Evolutionary conservation across 106 monocot species (phyloP).

Genomic region (Dendrobium huoshanense): DNA sequence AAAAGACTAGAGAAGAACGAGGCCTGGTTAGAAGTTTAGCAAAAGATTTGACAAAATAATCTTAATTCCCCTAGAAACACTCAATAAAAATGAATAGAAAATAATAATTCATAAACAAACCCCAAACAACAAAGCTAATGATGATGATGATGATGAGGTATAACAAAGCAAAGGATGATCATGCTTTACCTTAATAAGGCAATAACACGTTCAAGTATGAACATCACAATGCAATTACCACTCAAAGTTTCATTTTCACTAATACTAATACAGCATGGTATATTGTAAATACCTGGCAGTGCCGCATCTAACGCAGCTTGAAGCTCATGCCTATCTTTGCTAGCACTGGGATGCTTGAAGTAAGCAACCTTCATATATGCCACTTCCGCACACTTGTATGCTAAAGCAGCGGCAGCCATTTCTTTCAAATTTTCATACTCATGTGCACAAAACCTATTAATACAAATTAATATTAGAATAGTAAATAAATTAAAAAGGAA

Average conservation of each 20-base stretch:
- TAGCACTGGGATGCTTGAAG: slow-evolving; percentile 56
- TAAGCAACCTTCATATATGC: slow-evolving; percentile 88
- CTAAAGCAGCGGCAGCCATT: slow-evolving; percentile 83
- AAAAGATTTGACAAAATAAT: neutral
- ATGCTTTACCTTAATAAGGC: neutral
- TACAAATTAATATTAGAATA: neutral
- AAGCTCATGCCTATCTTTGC: slow-evolving; percentile 62
- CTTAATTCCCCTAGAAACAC: neutral
- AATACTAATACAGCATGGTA: neutral
- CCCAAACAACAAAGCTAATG: neutral
- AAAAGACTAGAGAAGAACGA: no score
- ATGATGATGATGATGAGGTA: neutral
- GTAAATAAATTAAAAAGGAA: neutral
- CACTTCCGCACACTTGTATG: slow-evolving; percentile 96
- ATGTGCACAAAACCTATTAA: slow-evolving; percentile 74
- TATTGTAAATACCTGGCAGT: slow-evolving; percentile 37
- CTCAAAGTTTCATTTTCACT: neutral
- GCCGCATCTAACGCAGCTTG: slow-evolving; percentile 40
- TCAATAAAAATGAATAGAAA: neutral
- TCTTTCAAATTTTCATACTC: slow-evolving; percentile 73
- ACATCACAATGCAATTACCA: neutral
- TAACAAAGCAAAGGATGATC: neutral
- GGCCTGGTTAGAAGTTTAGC: no score
- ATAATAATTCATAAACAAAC: neutral
- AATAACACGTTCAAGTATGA: neutral